Conservation (phyloP, 176 grass and related monocot species). For the Oryza meridionalis region DNA sequence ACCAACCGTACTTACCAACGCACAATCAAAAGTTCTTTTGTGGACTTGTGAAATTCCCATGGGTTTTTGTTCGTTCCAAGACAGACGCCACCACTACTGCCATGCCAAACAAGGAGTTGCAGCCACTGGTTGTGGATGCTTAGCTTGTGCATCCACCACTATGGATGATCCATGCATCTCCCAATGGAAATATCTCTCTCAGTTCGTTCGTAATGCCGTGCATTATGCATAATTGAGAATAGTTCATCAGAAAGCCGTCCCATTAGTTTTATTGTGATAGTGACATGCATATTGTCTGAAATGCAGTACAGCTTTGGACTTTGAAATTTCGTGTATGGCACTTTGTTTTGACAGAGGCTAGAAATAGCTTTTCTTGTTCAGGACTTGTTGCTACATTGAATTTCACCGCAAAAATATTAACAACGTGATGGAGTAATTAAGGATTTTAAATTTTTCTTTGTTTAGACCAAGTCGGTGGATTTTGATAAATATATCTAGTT, state of each 20-base stretch:
- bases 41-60: slow-evolving; percentile 29
- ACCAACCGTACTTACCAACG: not conserved
- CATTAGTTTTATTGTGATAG: not conserved
- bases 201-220: not conserved
- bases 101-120: slow-evolving; percentile 32
- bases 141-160: slow-evolving; percentile 48
- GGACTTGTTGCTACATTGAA: not conserved
- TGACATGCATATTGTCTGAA: not conserved
- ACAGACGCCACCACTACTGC: slow-evolving; percentile 38
- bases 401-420: not conserved
- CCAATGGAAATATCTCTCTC: slow-evolving; percentile 37
- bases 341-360: not conserved
- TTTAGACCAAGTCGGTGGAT: not conserved
- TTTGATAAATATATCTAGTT: not conserved
- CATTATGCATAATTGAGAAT: slow-evolving; percentile 1
- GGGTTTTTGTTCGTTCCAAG: slow-evolving; percentile 2
- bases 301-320: not conserved
- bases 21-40: slow-evolving; percentile 19
- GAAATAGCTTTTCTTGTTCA: not conserved
- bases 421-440: not conserved
- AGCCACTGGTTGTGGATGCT: slow-evolving; percentile 27
- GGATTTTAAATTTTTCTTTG: not conserved
- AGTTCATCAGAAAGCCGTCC: slow-evolving; percentile 3
- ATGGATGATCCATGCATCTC: slow-evolving; percentile 45
- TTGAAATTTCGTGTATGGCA: not conserved